phyloP scores from a whole-genome alignment of 441 rosid genomes.

The Arabidopsis lyrata region DNA sequence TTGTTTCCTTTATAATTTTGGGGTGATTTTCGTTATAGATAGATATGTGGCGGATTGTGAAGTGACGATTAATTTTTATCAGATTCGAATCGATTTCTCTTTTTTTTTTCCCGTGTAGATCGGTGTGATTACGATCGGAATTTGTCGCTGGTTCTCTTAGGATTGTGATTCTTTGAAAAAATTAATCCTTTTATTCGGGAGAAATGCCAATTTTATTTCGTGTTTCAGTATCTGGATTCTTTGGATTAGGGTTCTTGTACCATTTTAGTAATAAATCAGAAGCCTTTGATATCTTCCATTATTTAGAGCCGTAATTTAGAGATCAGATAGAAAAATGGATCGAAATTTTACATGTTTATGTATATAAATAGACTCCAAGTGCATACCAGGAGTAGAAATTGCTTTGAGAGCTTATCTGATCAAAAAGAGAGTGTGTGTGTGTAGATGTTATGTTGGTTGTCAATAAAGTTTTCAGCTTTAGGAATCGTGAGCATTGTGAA shows the following conservation, averaged over 20 bases:
- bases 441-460: background rate
- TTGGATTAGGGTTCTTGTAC: conserved; percentile 5
- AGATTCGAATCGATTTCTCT: conserved; percentile 17
- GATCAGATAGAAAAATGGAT: background rate
- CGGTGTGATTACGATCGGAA: conserved; percentile 6
- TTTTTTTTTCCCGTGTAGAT: background rate
- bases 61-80: no score
- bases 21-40: no score
- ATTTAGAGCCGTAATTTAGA: no score
- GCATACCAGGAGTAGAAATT: background rate
- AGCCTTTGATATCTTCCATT: background rate
- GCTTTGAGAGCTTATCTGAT: background rate
- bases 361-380: background rate
- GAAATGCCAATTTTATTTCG: background rate
- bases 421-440: background rate
- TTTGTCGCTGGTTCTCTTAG: background rate
- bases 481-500: background rate
- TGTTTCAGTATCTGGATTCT: background rate
- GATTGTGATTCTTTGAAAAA: background rate
- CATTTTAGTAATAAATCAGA: background rate
- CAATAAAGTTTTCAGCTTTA: conserved; percentile 8
- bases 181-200: background rate
- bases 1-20: no score
- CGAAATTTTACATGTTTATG: background rate
- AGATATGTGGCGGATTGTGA: no score